Percentiles rank a stretch among this genome's conserved stretches.
These are phyloP conservation scores for Phytophthora agathidicida DNA, from an alignment of 352 stramenopile genomes.

Conservation along the genomic window DNA sequence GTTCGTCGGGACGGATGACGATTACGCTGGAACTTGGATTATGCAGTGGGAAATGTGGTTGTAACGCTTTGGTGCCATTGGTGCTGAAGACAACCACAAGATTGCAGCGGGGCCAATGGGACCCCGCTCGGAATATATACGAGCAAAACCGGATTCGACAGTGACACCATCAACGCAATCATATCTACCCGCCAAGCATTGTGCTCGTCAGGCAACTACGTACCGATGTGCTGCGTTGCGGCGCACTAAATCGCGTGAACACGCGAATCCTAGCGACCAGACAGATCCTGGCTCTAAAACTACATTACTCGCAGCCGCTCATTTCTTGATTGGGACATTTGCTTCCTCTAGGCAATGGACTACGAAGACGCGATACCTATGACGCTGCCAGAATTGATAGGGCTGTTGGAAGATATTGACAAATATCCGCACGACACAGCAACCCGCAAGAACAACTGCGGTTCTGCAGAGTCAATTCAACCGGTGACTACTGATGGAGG, in stretches of 20 bases:
- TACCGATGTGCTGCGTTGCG: conserved; percentile 1
- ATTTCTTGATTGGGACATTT: conserved; percentile 7
- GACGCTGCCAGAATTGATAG: conserved; percentile 1
- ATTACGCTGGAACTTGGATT: conserved; percentile 1
- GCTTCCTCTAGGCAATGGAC: conserved; percentile 3
- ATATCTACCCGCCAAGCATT: not conserved
- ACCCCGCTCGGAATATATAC: no score
- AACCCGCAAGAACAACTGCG: not conserved
- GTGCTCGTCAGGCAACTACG: not conserved
- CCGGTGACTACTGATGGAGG: not conserved
- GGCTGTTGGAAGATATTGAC: not conserved
- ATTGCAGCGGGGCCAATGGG: no score
- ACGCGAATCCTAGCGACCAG: not conserved
- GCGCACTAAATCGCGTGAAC: conserved; percentile 3
- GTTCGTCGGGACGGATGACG: no score
- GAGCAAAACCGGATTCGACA: not conserved
- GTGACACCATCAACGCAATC: not conserved
- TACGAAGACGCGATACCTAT: not conserved
- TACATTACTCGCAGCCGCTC: no score
- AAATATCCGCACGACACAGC: not conserved
- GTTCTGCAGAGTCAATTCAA: not conserved
- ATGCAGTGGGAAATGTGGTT: no score
- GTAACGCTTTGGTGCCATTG: not conserved
- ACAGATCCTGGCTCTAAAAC: no score
- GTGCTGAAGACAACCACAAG: not conserved